These are phyloP conservation scores for Aeschynomene evenia DNA, from an alignment of 306 rosid genomes.

Conservation along the genomic window DNA sequence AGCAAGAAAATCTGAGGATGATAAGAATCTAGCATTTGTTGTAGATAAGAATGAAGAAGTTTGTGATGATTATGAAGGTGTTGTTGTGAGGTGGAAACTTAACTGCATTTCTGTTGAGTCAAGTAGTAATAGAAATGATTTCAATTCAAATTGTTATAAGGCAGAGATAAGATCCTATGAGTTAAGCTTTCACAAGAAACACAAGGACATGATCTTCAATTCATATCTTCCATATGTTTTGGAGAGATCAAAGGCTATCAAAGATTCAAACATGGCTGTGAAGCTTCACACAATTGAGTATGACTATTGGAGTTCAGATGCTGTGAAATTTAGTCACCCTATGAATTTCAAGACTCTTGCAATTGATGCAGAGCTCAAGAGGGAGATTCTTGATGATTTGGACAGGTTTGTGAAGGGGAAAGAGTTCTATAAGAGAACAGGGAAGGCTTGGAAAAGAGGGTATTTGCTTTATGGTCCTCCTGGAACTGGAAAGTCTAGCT, in stretches of 20 bases:
- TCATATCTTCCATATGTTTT: conserved; percentile 41
- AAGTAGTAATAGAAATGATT: neutral
- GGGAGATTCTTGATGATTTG: conserved; percentile 42
- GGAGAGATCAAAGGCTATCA: conserved; percentile 40
- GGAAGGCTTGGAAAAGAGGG: conserved; percentile 62
- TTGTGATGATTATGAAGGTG: conserved; percentile 36
- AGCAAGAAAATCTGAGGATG: conserved; percentile 31
- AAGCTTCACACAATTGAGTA: conserved; percentile 32
- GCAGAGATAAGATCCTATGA: conserved; percentile 28
- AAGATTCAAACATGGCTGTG: conserved; percentile 29
- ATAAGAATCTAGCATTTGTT: conserved; percentile 23
- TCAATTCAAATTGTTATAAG: neutral
- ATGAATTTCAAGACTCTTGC: conserved; percentile 47
- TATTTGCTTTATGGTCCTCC: conserved; percentile 60
- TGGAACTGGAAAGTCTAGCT: conserved; percentile 58
- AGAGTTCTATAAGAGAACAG: conserved; percentile 45
- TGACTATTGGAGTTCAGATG: neutral
- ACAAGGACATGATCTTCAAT: conserved; percentile 34
- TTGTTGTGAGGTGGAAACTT: conserved; percentile 39
- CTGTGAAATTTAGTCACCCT: conserved; percentile 40
- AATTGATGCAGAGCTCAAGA: conserved; percentile 39
- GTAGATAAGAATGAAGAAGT: conserved; percentile 42
- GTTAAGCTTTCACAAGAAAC: conserved; percentile 41
- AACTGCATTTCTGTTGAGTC: conserved; percentile 17
- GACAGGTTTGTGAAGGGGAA: conserved; percentile 40